Conservation (phyloP, 768 basidiomycete genomes). For the Tephrocybe rancida region DNA sequence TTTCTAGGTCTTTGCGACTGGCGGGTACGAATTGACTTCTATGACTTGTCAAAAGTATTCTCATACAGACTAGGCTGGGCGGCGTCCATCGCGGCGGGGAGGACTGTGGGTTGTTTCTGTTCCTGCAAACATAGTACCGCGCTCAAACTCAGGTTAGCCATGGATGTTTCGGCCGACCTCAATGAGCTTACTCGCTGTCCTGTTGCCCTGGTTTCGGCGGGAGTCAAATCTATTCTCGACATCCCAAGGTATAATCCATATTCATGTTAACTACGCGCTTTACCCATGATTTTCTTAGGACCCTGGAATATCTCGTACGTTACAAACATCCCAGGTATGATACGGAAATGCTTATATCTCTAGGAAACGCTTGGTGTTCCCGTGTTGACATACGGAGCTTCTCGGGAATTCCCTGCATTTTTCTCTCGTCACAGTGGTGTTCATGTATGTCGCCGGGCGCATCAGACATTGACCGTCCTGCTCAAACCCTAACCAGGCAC, state of each 20-base stretch:
- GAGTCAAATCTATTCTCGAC: slow-evolving; percentile 94
- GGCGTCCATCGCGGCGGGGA: slow-evolving; percentile 72
- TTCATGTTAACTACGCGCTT: background rate
- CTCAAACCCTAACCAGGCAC: slow-evolving; percentile 44
- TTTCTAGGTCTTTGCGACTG: slow-evolving; percentile 94
- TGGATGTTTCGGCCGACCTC: slow-evolving; percentile 96
- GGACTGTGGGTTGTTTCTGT: slow-evolving; percentile 32
- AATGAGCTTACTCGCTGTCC: slow-evolving; percentile 88
- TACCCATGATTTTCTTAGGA: slow-evolving; percentile 42
- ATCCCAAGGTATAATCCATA: slow-evolving; percentile 65
- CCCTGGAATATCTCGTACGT: slow-evolving; percentile 76
- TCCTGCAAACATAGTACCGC: background rate
- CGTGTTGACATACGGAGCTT: slow-evolving; percentile 76
- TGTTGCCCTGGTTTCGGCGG: slow-evolving; percentile 90
- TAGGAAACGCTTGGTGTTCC: slow-evolving; percentile 97
- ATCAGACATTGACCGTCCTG: background rate
- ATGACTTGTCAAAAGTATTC: background rate
- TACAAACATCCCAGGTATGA: background rate
- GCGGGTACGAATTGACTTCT: slow-evolving; percentile 62
- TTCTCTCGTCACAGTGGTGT: slow-evolving; percentile 85
- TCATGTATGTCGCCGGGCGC: slow-evolving; percentile 47
- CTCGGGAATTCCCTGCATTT: slow-evolving; percentile 92
- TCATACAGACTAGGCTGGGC: slow-evolving; percentile 53
- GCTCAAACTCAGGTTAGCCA: slow-evolving; percentile 47
- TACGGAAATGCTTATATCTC: no score